These are phyloP conservation scores for Penicillium sp. DNA, from an alignment of 2,329 filamentous ascomycete genomes.

Conservation along the genomic window DNA sequence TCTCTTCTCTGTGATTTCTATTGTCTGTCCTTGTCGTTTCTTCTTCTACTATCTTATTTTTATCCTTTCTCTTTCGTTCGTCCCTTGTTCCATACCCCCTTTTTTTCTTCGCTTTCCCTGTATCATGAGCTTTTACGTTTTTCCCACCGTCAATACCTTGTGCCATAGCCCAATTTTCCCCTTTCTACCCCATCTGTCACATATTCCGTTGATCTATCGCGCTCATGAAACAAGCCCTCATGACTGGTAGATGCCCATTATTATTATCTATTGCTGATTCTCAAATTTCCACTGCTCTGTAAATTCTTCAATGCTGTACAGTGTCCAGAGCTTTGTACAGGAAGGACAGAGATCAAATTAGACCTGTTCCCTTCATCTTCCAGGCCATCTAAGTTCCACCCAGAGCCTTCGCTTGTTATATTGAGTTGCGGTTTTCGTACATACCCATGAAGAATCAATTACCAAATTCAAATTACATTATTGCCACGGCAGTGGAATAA, in stretches of 20 bases:
- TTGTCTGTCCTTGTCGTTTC: conserved; percentile 16
- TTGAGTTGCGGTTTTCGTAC: not conserved
- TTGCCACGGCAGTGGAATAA: too few relatives aligned
- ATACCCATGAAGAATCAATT: too few relatives aligned
- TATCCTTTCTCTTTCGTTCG: not conserved
- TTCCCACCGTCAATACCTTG: conserved; percentile 22
- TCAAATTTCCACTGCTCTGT: not conserved
- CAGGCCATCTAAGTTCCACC: not conserved
- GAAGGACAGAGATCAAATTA: not conserved
- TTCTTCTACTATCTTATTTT: conserved; percentile 10
- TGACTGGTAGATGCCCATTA: conserved; percentile 20
- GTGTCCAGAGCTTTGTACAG: conserved; percentile 14
- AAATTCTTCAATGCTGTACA: conserved; percentile 19
- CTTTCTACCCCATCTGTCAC: conserved; percentile 7
- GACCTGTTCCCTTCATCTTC: not conserved
- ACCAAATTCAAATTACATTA: too few relatives aligned
- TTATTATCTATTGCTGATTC: not conserved
- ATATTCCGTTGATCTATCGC: conserved; percentile 10
- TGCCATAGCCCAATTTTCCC: conserved; percentile 11
- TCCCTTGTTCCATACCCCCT: conserved; percentile 9
- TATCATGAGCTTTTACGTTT: conserved; percentile 23
- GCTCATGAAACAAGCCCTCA: conserved; percentile 14
- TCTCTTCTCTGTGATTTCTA: conserved; percentile 8
- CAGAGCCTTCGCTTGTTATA: not conserved
- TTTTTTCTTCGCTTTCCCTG: conserved; percentile 15